Evolutionary conservation across 1,284 basidiomycete species (phyloP).

Genomic region (Wallemia mellicola): DNA sequence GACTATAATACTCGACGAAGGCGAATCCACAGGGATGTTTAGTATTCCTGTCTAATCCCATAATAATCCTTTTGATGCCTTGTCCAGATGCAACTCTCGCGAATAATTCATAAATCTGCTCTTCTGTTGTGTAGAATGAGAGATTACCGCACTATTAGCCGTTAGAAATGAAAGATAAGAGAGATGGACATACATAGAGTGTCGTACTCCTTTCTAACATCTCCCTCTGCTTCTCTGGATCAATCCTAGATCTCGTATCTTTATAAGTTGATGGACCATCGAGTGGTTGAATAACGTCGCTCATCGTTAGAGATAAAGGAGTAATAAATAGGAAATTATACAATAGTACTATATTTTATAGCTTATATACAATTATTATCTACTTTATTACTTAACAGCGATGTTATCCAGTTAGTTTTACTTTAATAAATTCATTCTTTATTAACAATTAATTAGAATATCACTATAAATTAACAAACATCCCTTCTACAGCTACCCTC

Average conservation of each 20-base stretch:
- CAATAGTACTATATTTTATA: no score
- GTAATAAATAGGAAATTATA: no score
- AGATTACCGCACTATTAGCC: slow-evolving; percentile 33
- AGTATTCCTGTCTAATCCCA: slow-evolving; percentile 89
- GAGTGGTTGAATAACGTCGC: slow-evolving; percentile 50
- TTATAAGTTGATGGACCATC: slow-evolving; percentile 88
- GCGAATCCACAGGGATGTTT: slow-evolving; percentile 97
- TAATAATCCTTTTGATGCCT: slow-evolving; percentile 93
- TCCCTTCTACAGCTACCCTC: neutral
- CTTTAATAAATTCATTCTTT: neutral
- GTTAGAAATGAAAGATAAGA: neutral
- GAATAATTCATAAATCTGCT: slow-evolving; percentile 97
- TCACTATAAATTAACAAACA: neutral
- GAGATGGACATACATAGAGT: slow-evolving; percentile 27
- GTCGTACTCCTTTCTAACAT: slow-evolving; percentile 21
- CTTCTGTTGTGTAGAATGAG: slow-evolving; percentile 93
- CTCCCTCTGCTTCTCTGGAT: slow-evolving; percentile 19
- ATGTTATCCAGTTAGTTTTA: neutral
- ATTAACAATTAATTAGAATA: neutral
- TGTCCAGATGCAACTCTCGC: slow-evolving; percentile 72
- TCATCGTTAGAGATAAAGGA: no score
- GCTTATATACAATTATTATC: no score
- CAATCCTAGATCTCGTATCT: slow-evolving; percentile 40
- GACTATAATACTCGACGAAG: slow-evolving; percentile 96
- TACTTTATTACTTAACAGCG: no score